Conservation (phyloP, 306 rosid species). For the Hippophae rhamnoides region DNA sequence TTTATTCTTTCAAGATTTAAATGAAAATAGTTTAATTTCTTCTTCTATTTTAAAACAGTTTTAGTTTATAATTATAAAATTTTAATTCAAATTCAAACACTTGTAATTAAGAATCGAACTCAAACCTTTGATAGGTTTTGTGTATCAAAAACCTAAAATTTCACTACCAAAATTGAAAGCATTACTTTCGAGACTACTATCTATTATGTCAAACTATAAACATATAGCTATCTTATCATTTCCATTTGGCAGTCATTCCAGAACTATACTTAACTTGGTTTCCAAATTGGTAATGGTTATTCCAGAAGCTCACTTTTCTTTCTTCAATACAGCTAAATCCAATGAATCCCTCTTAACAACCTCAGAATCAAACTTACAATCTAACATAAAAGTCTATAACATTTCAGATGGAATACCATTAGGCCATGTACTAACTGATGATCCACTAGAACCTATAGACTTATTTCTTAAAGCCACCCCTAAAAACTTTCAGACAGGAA, state of each 20-base stretch:
- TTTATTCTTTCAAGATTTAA: too few relatives aligned
- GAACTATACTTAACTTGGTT: conserved; percentile 5
- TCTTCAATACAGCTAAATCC: conserved; percentile 8
- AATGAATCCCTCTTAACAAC: conserved; percentile 9
- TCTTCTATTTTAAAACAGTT: too few relatives aligned
- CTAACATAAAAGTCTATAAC: conserved; percentile 7
- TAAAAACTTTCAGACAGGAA: conserved; percentile 12
- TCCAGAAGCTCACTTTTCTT: conserved; percentile 20
- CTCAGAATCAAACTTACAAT: background rate
- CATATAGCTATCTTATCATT: conserved; percentile 18
- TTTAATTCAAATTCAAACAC: too few relatives aligned
- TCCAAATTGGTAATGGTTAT: conserved; percentile 14
- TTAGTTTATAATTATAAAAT: too few relatives aligned
- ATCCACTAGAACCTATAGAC: conserved; percentile 8
- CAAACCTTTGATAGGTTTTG: too few relatives aligned
- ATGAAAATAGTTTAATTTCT: too few relatives aligned
- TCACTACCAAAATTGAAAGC: too few relatives aligned
- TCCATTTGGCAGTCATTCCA: conserved; percentile 23
- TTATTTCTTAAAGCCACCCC: conserved; percentile 26
- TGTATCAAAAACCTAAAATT: too few relatives aligned
- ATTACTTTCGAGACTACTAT: too few relatives aligned
- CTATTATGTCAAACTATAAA: too few relatives aligned
- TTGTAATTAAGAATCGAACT: too few relatives aligned
- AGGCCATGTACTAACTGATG: conserved; percentile 4
- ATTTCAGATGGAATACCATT: conserved; percentile 22